Percentiles rank a stretch among this genome's conserved stretches.
phyloP scores from a whole-genome alignment of 805 yeast species.

The Ogataea sp. region DNA sequence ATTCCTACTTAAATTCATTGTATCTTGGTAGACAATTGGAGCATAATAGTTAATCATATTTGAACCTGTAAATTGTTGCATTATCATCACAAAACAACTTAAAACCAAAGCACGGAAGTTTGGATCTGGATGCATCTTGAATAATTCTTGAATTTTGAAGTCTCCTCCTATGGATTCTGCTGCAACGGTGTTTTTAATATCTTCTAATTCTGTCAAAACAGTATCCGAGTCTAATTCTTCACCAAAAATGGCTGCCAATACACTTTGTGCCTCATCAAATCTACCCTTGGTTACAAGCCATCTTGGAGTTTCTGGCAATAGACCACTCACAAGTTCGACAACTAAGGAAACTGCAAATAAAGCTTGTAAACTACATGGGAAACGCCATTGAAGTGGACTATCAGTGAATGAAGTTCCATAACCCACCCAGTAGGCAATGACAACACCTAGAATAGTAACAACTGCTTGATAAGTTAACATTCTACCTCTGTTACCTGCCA shows the following conservation, averaged over 20 bases:
- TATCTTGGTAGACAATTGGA: slow-evolving; percentile 43
- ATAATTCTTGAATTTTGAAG: slow-evolving; percentile 34
- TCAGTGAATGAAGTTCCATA: slow-evolving; percentile 57
- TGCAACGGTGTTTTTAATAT: slow-evolving; percentile 24
- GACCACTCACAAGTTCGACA: slow-evolving; percentile 25
- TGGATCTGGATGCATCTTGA: slow-evolving; percentile 41
- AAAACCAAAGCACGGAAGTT: slow-evolving; percentile 52
- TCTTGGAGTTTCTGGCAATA: slow-evolving; percentile 63
- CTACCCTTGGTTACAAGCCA: slow-evolving; percentile 52
- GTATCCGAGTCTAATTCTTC: slow-evolving; percentile 14
- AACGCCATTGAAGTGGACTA: slow-evolving; percentile 58
- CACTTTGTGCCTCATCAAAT: slow-evolving; percentile 41
- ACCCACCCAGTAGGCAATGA: slow-evolving; percentile 72
- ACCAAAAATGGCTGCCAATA: slow-evolving; percentile 36
- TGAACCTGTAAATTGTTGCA: slow-evolving; percentile 67
- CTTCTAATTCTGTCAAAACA: slow-evolving; percentile 16
- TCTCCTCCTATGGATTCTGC: slow-evolving; percentile 23
- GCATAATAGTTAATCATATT: slow-evolving; percentile 64
- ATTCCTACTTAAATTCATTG: slow-evolving; percentile 41
- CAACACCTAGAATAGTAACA: slow-evolving; percentile 63
- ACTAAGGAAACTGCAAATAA: slow-evolving; percentile 42
- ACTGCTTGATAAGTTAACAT: slow-evolving; percentile 66
- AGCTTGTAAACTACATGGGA: slow-evolving; percentile 70
- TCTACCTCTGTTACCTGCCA: slow-evolving; percentile 58
- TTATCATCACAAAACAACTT: slow-evolving; percentile 59